These are phyloP conservation scores for Trametes hirsuta DNA, from an alignment of 1,284 basidiomycete genomes.

Conservation along the genomic window DNA sequence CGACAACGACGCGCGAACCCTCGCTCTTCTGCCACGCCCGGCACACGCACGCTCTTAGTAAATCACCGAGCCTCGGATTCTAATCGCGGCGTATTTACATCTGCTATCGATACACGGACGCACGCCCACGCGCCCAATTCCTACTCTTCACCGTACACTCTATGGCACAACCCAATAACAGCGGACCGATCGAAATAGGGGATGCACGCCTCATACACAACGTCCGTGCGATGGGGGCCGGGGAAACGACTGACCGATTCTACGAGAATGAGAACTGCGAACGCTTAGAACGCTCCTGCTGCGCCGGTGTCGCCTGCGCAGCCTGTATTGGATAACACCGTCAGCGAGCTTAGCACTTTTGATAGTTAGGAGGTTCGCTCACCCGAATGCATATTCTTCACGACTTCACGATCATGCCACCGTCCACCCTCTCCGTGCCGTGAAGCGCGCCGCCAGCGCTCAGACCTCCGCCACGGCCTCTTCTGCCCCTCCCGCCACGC, in stretches of 20 bases:
- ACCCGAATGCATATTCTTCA: conserved; percentile 15
- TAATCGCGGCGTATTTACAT: conserved; percentile 5
- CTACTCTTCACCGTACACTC: conserved; percentile 10
- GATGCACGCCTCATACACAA: conserved; percentile 8
- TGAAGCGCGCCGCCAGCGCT: conserved; percentile 16
- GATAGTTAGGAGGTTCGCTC: conserved; percentile 4
- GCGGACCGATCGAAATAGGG: conserved; percentile 12
- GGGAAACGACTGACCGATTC: conserved; percentile 14
- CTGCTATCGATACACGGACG: conserved; percentile 16
- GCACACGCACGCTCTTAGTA: not conserved
- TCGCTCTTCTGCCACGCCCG: not conserved
- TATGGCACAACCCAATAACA: conserved; percentile 11
- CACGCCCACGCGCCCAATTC: conserved; percentile 11
- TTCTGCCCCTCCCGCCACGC: conserved; percentile 22
- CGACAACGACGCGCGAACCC: not conserved
- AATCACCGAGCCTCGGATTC: conserved; percentile 6
- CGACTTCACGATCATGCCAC: conserved; percentile 36
- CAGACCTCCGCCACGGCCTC: conserved; percentile 16
- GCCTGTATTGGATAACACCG: not conserved
- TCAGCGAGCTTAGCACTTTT: conserved; percentile 5
- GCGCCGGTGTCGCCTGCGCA: conserved; percentile 10
- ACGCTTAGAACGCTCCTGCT: not conserved
- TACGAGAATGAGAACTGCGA: not conserved
- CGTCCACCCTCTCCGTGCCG: conserved; percentile 34
- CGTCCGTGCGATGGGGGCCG: conserved; percentile 3